These are phyloP conservation scores for Magnolia sinica DNA, from an alignment of 164 flowering plant species.

Conservation along the genomic window DNA sequence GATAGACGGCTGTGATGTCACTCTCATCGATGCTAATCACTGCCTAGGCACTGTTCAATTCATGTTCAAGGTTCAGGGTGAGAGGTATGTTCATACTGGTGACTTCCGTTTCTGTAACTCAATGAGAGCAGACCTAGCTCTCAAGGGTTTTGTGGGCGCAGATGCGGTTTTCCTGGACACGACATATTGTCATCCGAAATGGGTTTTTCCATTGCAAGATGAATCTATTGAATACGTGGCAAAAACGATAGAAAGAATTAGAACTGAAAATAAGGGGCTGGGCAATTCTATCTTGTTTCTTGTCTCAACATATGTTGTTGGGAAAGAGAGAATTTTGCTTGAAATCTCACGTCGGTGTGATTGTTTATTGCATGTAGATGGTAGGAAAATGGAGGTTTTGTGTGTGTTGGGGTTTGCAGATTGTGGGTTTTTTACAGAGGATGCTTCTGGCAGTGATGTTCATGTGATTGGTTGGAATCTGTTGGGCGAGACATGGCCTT, in stretches of 20 bases:
- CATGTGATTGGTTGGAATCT: constrained; percentile 97
- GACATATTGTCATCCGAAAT: constrained; percentile 83
- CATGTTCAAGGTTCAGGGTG: constrained; percentile 42
- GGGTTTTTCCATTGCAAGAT: constrained; percentile 43
- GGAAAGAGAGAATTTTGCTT: constrained; percentile 83
- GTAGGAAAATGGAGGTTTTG: constrained; percentile 64
- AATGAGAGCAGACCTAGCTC: constrained; percentile 43
- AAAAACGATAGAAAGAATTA: constrained; percentile 36
- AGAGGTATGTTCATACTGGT: constrained; percentile 84
- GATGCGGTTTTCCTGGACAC: constrained; percentile 81
- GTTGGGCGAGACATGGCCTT: constrained; percentile 97
- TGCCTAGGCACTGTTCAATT: constrained; percentile 94
- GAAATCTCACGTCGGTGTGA: constrained; percentile 57
- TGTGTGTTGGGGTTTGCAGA: constrained; percentile 51
- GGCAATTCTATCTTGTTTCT: constrained; percentile 66
- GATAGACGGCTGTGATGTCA: constrained; percentile 65
- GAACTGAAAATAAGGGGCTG: constrained; percentile 26
- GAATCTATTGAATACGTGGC: too few species aligned
- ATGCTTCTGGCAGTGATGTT: constrained; percentile 59
- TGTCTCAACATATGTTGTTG: constrained; percentile 84
- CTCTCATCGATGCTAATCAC: constrained; percentile 76
- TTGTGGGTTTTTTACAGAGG: constrained; percentile 55
- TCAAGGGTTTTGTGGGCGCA: constrained; percentile 55
- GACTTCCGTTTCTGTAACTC: constrained; percentile 62
- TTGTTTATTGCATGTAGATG: constrained; percentile 55